Evolutionary conservation across 2,329 filamentous ascomycete species (phyloP), one percentile per base, ranked within the genome.

Genomic region (Aspergillus sp.): DNA sequence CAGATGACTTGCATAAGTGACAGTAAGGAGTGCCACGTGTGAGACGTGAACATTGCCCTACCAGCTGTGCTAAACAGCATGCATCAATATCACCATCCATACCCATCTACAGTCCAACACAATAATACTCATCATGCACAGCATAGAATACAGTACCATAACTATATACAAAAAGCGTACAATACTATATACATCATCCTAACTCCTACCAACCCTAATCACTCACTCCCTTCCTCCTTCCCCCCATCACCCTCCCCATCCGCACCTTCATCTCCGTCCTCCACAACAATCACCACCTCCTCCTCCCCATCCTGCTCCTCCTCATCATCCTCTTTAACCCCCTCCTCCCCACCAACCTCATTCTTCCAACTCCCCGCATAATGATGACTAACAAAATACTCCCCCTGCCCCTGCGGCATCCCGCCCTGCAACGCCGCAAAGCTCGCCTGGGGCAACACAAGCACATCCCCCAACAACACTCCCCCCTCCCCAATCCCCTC

Each of bases 341-440:
- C 59, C 61, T 5, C 58, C 55, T 23, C 61, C 59, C 32, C 32
- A 36, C 41, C 41, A 11, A 44, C 23, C 21, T 58, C 56, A 50
- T 64, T 64, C 53, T 64, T 64, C 62, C 62, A 64, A 5, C 59
- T 62, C 19, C 62, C 62, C 3, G 57, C 52, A 42, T 64, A 64
- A 27, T 59, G 57, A 58, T 64, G 62, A 23, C 56, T 59, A 8
- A 64, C 62, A 10, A 64, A 30, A 44, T 64, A 61, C 8, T 57
- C 57, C 7, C 62, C 62, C 54, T 64, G 62, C 32, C 62, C 62
- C 15, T 17, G 39, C 2, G 62, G 62, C 10, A 39, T 27, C 7
- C 56, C 57, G 6, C 62, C 62, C 49, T 64, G 62, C 23, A 59
- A 36, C 6, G 56, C 59, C 21, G 62, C 62, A 56, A 62, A 64